These are phyloP conservation scores for Chrysanthemum seticuspe DNA, from an alignment of 129 eudicot genomes.

Conservation along the genomic window DNA sequence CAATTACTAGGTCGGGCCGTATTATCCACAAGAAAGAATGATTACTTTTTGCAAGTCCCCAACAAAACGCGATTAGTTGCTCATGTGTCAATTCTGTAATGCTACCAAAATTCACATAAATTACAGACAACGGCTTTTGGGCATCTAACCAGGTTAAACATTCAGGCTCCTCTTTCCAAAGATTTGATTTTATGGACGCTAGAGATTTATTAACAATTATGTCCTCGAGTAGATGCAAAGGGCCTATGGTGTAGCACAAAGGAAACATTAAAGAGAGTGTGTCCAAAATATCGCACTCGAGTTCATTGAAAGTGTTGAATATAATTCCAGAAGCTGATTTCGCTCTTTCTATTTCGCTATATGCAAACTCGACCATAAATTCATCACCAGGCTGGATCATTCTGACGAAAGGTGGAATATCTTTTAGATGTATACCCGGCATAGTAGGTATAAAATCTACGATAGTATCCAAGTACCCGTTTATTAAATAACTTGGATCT, in stretches of 20 bases:
- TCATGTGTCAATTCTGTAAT: conserved; percentile 33
- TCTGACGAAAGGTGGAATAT: conserved; percentile 30
- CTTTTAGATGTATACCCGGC: conserved; percentile 29
- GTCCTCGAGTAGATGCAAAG: conserved; percentile 32
- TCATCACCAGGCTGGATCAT: conserved; percentile 28
- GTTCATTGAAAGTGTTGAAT: conserved; percentile 35
- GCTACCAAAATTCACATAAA: conserved; percentile 54
- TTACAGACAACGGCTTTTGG: conserved; percentile 33
- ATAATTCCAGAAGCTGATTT: conserved; percentile 26
- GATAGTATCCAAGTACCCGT: conserved; percentile 30
- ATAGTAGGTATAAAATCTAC: conserved; percentile 31
- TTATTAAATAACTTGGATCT: conserved; percentile 24
- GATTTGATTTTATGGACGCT: conserved; percentile 34
- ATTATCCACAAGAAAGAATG: conserved; percentile 34
- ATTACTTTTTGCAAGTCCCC: conserved; percentile 40
- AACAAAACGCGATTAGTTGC: conserved; percentile 35
- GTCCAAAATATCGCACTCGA: conserved; percentile 21
- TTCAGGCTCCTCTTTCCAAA: conserved; percentile 40
- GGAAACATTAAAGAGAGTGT: conserved; percentile 28
- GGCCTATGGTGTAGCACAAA: conserved; percentile 37
- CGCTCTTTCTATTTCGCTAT: conserved; percentile 21
- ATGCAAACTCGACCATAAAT: conserved; percentile 16
- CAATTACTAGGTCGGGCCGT: conserved; percentile 32
- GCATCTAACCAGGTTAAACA: conserved; percentile 44
- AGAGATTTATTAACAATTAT: conserved; percentile 14